These are phyloP conservation scores for Eudorina sp. DNA, from an alignment of 139 green algal species.

Conservation along the genomic window DNA sequence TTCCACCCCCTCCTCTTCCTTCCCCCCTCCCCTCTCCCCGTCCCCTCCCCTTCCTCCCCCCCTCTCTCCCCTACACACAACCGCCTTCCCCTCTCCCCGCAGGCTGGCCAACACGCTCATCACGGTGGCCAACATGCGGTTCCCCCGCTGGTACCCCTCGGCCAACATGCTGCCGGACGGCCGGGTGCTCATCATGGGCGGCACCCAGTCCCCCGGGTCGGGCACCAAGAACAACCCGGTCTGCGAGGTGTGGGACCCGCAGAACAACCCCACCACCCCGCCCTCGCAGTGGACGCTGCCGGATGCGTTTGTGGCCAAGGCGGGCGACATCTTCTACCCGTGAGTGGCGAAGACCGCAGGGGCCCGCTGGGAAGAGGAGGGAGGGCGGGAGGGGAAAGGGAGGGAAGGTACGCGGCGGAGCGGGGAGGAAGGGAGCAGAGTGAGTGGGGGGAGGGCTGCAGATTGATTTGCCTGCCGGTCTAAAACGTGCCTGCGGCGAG, in stretches of 20 bases:
- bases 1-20: too few relatives aligned
- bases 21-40: neutral
- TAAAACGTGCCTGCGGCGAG: too few relatives aligned
- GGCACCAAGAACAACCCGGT: conserved; percentile 51
- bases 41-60: neutral
- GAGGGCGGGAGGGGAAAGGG: too few relatives aligned
- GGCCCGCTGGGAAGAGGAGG: too few relatives aligned
- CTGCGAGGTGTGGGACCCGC: conserved; percentile 58
- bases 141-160: conserved; percentile 52
- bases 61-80: neutral
- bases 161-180: conserved; percentile 47
- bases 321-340: conserved; percentile 44
- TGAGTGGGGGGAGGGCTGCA: too few relatives aligned
- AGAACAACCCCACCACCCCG: conserved; percentile 6
- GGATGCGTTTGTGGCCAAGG: neutral
- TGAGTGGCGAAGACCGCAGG: neutral
- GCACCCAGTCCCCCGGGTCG: conserved; percentile 45
- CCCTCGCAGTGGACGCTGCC: conserved; percentile 26
- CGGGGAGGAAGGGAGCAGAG: too few relatives aligned
- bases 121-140: conserved; percentile 17
- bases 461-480: too few relatives aligned
- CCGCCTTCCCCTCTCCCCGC: neutral
- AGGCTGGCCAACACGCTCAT: conserved; percentile 17
- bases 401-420: too few relatives aligned
- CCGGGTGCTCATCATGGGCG: conserved; percentile 41